These are phyloP conservation scores for Parastagonospora nodorum DNA, from an alignment of 2,329 filamentous ascomycete species.

Conservation along the genomic window DNA sequence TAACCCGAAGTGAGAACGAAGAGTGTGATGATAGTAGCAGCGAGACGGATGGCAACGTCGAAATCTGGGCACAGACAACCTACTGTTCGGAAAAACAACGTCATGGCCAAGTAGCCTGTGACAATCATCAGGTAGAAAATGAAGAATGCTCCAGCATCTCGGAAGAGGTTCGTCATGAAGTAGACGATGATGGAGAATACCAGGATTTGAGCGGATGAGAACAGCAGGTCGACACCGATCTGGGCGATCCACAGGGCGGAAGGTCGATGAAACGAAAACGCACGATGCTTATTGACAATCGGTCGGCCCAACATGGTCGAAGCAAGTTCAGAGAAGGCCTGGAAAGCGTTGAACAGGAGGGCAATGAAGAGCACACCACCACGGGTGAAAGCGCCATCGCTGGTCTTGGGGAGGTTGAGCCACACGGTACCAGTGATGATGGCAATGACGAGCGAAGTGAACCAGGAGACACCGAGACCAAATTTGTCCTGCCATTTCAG, in stretches of 20 bases:
- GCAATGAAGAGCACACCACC: conserved; percentile 81
- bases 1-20: conserved; percentile 83
- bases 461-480: conserved; percentile 74
- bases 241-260: conserved; percentile 84
- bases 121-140: conserved; percentile 54
- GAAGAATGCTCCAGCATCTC: conserved; percentile 55
- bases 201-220: conserved; percentile 70
- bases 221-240: conserved; percentile 77
- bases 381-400: conserved; percentile 75
- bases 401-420: conserved; percentile 67
- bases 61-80: conserved; percentile 79
- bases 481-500: conserved; percentile 88
- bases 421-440: conserved; percentile 82
- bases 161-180: conserved; percentile 55
- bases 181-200: conserved; percentile 55
- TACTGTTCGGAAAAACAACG: conserved; percentile 52
- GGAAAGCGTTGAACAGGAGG: conserved; percentile 85
- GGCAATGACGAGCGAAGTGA: conserved; percentile 72
- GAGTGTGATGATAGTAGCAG: conserved; percentile 78
- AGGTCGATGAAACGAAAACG: conserved; percentile 81
- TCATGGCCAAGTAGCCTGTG: conserved; percentile 51
- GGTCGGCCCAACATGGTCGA: conserved; percentile 75
- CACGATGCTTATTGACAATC: conserved; percentile 82
- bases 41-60: conserved; percentile 81
- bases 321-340: conserved; percentile 78